A percentile compares a stretch with the other conserved stretches of the same genome.
Evolutionary conservation across 2,329 filamentous ascomycete species (phyloP).

Genomic region (Dryadomyces quercus-mongolicae): DNA sequence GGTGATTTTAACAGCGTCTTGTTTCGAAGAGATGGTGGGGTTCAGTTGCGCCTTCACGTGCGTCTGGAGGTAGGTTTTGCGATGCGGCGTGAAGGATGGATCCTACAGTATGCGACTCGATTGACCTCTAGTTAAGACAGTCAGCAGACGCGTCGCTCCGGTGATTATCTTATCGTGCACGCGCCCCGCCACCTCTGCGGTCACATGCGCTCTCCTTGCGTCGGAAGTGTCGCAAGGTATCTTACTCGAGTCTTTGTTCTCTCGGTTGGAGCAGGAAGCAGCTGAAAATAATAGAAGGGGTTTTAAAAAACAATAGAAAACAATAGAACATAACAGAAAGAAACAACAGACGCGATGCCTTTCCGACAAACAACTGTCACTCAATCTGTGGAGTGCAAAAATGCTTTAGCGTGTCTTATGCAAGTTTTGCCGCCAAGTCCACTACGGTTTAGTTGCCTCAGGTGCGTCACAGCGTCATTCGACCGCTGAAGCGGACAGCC

Average conservation of each 20-base stretch:
- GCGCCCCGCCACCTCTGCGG: not conserved
- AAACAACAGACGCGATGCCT: too few species aligned
- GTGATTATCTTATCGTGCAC: slow-evolving; percentile 14
- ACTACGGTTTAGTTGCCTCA: not conserved
- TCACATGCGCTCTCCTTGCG: not conserved
- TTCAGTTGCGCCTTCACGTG: not conserved
- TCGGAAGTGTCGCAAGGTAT: too few species aligned
- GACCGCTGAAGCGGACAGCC: not conserved
- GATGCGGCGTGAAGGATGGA: not conserved
- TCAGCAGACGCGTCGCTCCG: slow-evolving; percentile 5
- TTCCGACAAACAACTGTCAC: too few species aligned
- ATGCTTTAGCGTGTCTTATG: not conserved
- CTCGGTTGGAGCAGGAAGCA: too few species aligned
- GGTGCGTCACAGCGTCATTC: not conserved
- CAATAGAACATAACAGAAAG: too few species aligned
- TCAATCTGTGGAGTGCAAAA: too few species aligned
- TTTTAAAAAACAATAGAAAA: too few species aligned
- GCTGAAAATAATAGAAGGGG: too few species aligned
- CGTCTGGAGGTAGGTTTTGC: not conserved
- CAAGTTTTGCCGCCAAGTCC: not conserved
- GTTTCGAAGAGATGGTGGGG: too few species aligned
- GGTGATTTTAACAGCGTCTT: not conserved
- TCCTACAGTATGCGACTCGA: not conserved
- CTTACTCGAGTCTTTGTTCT: too few species aligned
- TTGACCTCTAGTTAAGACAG: not conserved